Conservation (phyloP, 371 early-diverging fungal species). For the Mortierella sp. region DNA sequence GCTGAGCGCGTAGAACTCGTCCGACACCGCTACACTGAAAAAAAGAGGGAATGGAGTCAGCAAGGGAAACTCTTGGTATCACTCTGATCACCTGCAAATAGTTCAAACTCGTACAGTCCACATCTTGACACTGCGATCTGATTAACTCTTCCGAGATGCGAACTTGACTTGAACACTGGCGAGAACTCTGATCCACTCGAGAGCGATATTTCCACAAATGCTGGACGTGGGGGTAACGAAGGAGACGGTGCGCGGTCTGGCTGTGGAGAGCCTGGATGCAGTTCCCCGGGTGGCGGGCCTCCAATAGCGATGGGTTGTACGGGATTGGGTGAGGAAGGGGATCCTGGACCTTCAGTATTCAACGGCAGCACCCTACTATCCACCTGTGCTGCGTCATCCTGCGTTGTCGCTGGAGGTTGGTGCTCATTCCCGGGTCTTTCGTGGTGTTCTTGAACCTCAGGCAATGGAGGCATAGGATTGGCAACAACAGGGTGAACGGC, state of each 20-base stretch:
- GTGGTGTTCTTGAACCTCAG: too few relatives aligned
- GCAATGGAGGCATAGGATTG: too few relatives aligned
- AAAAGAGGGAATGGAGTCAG: neutral
- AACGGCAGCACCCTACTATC: too few relatives aligned
- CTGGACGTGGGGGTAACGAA: constrained; percentile 33
- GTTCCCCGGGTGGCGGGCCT: neutral
- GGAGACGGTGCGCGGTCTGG: constrained; percentile 24
- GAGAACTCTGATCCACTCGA: constrained; percentile 21
- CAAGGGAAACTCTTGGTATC: neutral
- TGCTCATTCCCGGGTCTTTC: too few relatives aligned
- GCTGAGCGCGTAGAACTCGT: constrained; percentile 41
- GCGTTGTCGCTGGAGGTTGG: too few relatives aligned
- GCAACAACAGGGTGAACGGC: too few relatives aligned
- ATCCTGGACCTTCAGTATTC: too few relatives aligned
- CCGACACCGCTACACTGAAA: constrained; percentile 37
- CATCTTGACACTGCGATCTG: constrained; percentile 33
- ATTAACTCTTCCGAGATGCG: constrained; percentile 33
- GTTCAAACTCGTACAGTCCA: constrained; percentile 28
- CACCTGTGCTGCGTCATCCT: too few relatives aligned
- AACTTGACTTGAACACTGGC: constrained; percentile 21
- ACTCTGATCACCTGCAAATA: neutral
- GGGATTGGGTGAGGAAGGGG: constrained; percentile 5
- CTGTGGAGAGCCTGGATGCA: constrained; percentile 1
- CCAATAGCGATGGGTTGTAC: constrained; percentile 2
- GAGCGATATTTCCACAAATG: constrained; percentile 18